Conservation (phyloP, 2,329 filamentous ascomycete species). For the Penicillium sp. region DNA sequence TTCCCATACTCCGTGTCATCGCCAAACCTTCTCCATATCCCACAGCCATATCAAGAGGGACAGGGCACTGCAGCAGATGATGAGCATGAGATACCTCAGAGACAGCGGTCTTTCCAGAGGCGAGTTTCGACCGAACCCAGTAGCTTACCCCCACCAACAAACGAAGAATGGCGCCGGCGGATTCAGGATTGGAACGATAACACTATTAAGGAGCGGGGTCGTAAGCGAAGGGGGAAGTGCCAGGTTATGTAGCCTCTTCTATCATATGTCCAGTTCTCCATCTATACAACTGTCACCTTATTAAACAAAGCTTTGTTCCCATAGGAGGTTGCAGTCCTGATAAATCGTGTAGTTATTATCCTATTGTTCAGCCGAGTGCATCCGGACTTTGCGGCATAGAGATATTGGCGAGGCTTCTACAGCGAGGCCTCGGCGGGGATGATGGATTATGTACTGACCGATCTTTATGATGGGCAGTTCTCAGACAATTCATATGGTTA, state of each 20-base stretch:
- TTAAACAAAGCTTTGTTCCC: not conserved
- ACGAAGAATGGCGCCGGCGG: slow-evolving; percentile 36
- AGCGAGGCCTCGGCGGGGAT: no score
- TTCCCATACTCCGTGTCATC: slow-evolving; percentile 33
- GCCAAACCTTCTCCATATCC: slow-evolving; percentile 29
- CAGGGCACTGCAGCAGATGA: slow-evolving; percentile 18
- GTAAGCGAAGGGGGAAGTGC: slow-evolving; percentile 35
- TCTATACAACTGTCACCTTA: not conserved
- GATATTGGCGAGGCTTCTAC: no score
- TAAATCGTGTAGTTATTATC: no score
- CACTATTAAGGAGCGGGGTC: slow-evolving; percentile 35
- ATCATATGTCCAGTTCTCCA: not conserved
- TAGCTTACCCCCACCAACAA: slow-evolving; percentile 26
- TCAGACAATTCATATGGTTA: not conserved
- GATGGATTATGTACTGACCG: no score
- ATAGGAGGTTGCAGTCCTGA: not conserved
- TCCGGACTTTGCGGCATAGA: no score
- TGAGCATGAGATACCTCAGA: slow-evolving; percentile 17
- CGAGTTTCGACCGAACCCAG: slow-evolving; percentile 34
- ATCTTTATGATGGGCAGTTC: no score
- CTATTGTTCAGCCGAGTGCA: no score
- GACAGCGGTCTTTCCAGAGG: slow-evolving; percentile 22
- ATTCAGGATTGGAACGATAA: slow-evolving; percentile 41
- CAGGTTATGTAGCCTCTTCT: slow-evolving; percentile 34
- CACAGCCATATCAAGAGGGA: slow-evolving; percentile 17